Evolutionary conservation across 1,139 yeast species (phyloP).

Genomic region (Geotrichum reessii): DNA sequence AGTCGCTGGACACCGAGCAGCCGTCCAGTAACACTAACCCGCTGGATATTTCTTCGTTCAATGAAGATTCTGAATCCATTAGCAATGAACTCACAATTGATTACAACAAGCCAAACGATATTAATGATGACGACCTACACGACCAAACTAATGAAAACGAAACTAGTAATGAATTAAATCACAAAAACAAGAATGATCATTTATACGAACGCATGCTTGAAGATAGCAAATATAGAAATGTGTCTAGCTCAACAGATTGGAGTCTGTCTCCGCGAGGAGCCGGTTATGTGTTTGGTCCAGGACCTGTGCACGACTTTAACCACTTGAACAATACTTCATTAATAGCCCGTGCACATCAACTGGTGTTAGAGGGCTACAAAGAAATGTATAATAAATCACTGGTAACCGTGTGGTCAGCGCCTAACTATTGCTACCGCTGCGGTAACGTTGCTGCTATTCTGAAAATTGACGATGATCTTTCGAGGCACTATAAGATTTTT

Average conservation of each 20-base stretch:
- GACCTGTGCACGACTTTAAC: constrained; percentile 74
- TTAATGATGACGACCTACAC: constrained; percentile 9
- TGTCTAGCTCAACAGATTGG: constrained; percentile 44
- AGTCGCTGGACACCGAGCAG: constrained; percentile 36
- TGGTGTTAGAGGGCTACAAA: constrained; percentile 93
- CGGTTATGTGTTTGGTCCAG: constrained; percentile 83
- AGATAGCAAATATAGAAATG: constrained; percentile 7
- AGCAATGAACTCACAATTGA: not conserved
- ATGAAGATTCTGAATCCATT: constrained; percentile 9
- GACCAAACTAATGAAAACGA: constrained; percentile 3
- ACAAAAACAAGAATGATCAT: not conserved
- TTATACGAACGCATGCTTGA: constrained; percentile 10
- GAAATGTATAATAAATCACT: constrained; percentile 82
- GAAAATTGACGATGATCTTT: constrained; percentile 64
- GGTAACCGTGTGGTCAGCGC: constrained; percentile 92
- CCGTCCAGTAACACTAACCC: constrained; percentile 4
- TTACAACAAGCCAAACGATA: constrained; percentile 5
- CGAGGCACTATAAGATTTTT: constrained; percentile 73
- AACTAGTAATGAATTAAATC: not conserved
- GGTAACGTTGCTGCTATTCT: constrained; percentile 93
- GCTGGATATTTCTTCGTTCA: constrained; percentile 6
- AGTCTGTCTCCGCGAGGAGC: constrained; percentile 97
- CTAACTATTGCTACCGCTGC: constrained; percentile 90
- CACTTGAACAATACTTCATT: constrained; percentile 72
- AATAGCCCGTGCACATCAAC: constrained; percentile 95